Evolutionary conservation across 2,329 filamentous ascomycete genomes (phyloP).

Genomic region (Cyphellophora attinorum): DNA sequence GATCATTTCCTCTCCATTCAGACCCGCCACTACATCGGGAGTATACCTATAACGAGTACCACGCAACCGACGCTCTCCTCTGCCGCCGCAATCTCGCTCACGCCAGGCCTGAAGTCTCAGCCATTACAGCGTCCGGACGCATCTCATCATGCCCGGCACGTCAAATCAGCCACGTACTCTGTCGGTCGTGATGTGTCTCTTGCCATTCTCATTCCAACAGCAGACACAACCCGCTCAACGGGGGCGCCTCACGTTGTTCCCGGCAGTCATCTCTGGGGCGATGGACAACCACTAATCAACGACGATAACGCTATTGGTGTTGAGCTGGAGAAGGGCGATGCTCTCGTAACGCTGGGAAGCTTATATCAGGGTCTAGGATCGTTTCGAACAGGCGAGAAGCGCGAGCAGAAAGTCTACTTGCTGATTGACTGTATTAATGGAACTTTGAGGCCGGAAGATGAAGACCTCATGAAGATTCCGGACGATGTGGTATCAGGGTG

Average conservation of each 20-base stretch:
- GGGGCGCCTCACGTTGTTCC: conserved; percentile 28
- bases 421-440: neutral
- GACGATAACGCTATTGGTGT: conserved; percentile 21
- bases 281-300: conserved; percentile 27
- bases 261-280: conserved; percentile 30
- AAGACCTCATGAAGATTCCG: neutral
- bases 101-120: conserved; percentile 24
- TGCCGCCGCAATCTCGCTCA: conserved; percentile 28
- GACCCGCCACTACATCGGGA: conserved; percentile 26
- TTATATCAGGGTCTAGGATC: conserved; percentile 22
- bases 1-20: conserved; percentile 27
- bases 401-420: neutral
- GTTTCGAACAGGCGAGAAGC: neutral
- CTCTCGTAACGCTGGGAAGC: conserved; percentile 30
- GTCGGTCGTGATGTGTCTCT: conserved; percentile 26
- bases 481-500: no score
- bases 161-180: conserved; percentile 15
- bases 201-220: conserved; percentile 28
- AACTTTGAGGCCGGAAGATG: neutral
- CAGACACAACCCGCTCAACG: conserved; percentile 26
- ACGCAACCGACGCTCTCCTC: conserved; percentile 29
- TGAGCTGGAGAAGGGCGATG: conserved; percentile 27
- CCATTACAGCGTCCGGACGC: conserved; percentile 30
- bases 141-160: conserved; percentile 28
- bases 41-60: conserved; percentile 20